phyloP scores from a whole-genome alignment of 352 stramenopile genomes.

The Pythium scleroteichum region DNA sequence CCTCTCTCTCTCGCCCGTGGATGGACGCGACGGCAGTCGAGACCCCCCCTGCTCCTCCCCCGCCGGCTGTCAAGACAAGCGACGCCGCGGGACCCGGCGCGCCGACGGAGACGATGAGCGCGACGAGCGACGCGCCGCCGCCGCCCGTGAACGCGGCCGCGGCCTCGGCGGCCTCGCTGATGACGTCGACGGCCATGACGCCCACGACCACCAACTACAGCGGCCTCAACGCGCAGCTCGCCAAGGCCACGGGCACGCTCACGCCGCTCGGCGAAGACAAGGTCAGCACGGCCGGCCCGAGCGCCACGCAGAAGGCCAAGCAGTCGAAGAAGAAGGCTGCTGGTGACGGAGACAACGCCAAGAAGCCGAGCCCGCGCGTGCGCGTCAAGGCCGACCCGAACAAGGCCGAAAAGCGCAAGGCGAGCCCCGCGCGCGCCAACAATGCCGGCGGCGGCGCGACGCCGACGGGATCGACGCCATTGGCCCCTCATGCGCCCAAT shows the following conservation, averaged over 20 bases:
- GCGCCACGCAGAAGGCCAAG: conserved; percentile 24
- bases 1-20: conserved; percentile 6
- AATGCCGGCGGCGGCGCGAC: neutral
- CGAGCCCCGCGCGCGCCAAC: conserved; percentile 14
- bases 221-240: conserved; percentile 12
- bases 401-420: conserved; percentile 31
- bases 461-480: conserved; percentile 1
- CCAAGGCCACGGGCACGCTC: conserved; percentile 23
- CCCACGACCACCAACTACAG: conserved; percentile 29
- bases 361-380: conserved; percentile 37
- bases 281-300: conserved; percentile 16
- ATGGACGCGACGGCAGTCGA: conserved; percentile 24
- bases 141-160: conserved; percentile 14
- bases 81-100: neutral
- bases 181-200: conserved; percentile 23
- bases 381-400: conserved; percentile 25
- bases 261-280: conserved; percentile 33
- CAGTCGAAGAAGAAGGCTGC: conserved; percentile 30
- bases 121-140: conserved; percentile 1
- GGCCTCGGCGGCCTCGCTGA: conserved; percentile 7
- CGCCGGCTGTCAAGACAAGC: conserved; percentile 13
- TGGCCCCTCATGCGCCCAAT: neutral
- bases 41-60: neutral
- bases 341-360: conserved; percentile 21
- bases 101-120: neutral